These are phyloP conservation scores for Cylindrotheca closterium DNA, from an alignment of 108 stramenopile genomes.

Conservation along the genomic window DNA sequence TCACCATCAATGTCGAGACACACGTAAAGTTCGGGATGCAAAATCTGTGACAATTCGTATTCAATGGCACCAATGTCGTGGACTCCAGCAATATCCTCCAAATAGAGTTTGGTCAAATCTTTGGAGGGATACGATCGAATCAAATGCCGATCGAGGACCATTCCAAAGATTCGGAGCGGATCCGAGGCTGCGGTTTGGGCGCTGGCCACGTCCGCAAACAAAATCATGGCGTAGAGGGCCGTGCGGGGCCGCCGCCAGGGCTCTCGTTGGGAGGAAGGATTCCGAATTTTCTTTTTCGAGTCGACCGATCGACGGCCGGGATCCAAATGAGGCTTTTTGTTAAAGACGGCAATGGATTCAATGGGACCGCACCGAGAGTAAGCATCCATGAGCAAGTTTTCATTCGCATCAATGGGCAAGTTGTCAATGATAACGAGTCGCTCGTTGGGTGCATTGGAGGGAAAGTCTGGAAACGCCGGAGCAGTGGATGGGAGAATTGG, in stretches of 20 bases:
- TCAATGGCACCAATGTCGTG: conserved; percentile 54
- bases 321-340: conserved; percentile 73
- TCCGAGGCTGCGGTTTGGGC: conserved; percentile 44
- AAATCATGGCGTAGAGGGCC: conserved; percentile 72
- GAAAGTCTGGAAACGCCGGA: background rate
- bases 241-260: conserved; percentile 58
- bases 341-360: conserved; percentile 62
- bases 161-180: conserved; percentile 75
- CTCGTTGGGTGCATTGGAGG: conserved; percentile 21
- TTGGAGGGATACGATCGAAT: conserved; percentile 53
- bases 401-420: conserved; percentile 75
- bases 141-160: conserved; percentile 64
- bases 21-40: conserved; percentile 59
- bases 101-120: conserved; percentile 56
- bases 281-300: conserved; percentile 39
- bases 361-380: conserved; percentile 74
- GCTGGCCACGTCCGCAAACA: conserved; percentile 49
- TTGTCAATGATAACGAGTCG: conserved; percentile 73
- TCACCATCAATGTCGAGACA: conserved; percentile 42
- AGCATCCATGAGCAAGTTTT: conserved; percentile 49
- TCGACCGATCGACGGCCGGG: conserved; percentile 54
- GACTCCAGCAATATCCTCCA: conserved; percentile 55
- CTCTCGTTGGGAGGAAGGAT: conserved; percentile 22
- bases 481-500: background rate
- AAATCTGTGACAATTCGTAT: conserved; percentile 46